Evolutionary conservation across 176 grass and related monocot species (phyloP), one percentile per base, ranked within the genome.

Genomic region (Carex kokanica): DNA sequence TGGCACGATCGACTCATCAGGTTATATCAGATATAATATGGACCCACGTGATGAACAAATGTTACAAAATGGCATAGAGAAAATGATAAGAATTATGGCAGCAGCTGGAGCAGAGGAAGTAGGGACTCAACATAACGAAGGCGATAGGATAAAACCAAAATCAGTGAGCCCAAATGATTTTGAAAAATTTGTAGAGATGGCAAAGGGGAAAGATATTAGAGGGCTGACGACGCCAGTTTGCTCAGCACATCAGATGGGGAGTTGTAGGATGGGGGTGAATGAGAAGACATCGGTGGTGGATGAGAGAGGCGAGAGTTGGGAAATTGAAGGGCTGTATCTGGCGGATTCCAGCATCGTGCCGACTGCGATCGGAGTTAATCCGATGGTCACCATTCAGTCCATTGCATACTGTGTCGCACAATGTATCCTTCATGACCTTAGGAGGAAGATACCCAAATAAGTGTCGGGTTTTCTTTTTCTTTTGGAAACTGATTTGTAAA

Each of bases 181-280:
- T 0, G 95, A 95, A 85, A 88, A 88, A 34, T 98, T 95, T 86
- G 79, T 90, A 67, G 85, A 88, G 49, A 84, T 88, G 63, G 84
- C 87, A 4, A 69, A 31, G 20, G 72, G 49, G 4, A 61, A n/a
- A 27, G 10, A 57, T 23, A 66, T 66, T 64, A n/a, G 79, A 21
- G 38, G 88, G 2, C 72, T 68, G 4, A 92, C 87, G 89, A 69
- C 24, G 9, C 12, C 91, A 53, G 56, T 73, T 27, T 88, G 87
- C 87, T 95, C 96, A 5, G 96, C 96, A 7, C 96, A 99, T 80
- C 96, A 99, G 89, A 93, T 99, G 89, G 86, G 91, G 23, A 99
- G 93, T 57, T 99, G 96, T 80, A 81, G 96, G 78, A 95, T 99
- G 93, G 91, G 79, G 6, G 11, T 58, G 3, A 95, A 67, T 51